Percentiles rank a stretch among this genome's conserved stretches.
phyloP scores from a whole-genome alignment of 2,329 filamentous ascomycete genomes.

The Aspergillus japonicus region DNA sequence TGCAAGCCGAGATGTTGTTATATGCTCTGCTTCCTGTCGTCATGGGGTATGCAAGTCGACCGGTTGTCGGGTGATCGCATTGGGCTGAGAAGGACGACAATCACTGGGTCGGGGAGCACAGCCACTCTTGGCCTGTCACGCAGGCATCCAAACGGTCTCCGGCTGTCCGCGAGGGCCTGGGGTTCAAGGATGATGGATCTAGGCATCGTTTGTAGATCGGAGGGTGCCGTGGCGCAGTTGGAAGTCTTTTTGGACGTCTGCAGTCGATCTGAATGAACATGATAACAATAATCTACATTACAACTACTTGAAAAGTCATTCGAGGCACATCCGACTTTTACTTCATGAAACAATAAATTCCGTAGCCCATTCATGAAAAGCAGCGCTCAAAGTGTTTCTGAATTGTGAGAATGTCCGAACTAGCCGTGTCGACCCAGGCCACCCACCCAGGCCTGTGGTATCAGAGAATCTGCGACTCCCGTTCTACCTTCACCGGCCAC shows the following conservation, averaged over 20 bases:
- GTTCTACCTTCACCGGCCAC: not conserved
- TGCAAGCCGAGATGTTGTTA: not conserved
- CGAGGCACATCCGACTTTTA: not conserved
- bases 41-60: conserved; percentile 1
- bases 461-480: not conserved
- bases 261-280: too few species aligned
- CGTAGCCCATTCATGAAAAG: conserved; percentile 21
- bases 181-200: not conserved
- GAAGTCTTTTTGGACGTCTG: not conserved
- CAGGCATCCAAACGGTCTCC: not conserved
- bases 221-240: conserved; percentile 3
- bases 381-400: conserved; percentile 16
- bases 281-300: not conserved
- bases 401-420: conserved; percentile 15
- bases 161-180: not conserved
- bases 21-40: conserved; percentile 2
- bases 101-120: conserved; percentile 9
- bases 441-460: not conserved
- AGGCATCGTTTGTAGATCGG: conserved; percentile 1
- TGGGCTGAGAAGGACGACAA: not conserved
- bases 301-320: not conserved
- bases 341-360: conserved; percentile 12
- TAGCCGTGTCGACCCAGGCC: conserved; percentile 1
- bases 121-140: conserved; percentile 16
- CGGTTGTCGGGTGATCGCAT: not conserved